phyloP scores from a whole-genome alignment of 345 rosid species.

The Linum usitatissimum region DNA sequence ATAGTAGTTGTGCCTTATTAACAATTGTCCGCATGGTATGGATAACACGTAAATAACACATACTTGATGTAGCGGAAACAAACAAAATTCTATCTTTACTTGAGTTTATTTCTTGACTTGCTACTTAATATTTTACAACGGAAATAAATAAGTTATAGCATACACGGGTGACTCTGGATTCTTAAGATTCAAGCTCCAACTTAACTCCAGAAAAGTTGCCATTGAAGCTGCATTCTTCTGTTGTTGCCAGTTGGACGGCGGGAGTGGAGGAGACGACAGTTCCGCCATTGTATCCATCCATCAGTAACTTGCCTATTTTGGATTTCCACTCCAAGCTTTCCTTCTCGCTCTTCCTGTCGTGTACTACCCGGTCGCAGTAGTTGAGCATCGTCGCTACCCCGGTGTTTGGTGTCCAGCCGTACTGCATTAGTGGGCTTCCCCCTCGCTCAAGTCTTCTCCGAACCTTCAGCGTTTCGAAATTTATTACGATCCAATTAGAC shows the following conservation, averaged over 20 bases:
- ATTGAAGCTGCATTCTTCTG: slow-evolving; percentile 2
- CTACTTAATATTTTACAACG: slow-evolving; percentile 2
- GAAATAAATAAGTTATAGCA: neutral
- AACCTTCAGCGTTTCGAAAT: slow-evolving; percentile 29
- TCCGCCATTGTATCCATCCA: slow-evolving; percentile 69
- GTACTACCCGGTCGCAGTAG: slow-evolving; percentile 70
- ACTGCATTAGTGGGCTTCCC: slow-evolving; percentile 64
- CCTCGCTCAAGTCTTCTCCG: slow-evolving; percentile 75
- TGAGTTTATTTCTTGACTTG: too few species aligned
- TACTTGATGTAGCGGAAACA: too few species aligned
- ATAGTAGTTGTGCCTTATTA: too few species aligned
- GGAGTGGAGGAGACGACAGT: slow-evolving; percentile 32
- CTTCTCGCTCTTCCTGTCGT: slow-evolving; percentile 62
- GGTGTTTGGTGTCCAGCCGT: slow-evolving; percentile 69
- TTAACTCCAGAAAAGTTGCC: slow-evolving; percentile 16
- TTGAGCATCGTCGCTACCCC: slow-evolving; percentile 91
- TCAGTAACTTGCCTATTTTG: too few species aligned
- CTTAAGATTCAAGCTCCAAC: slow-evolving; percentile 13
- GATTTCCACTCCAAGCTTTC: slow-evolving; percentile 68
- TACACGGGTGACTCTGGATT: too few species aligned
- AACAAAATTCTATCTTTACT: too few species aligned
- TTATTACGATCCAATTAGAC: neutral
- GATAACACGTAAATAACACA: too few species aligned
- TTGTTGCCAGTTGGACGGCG: neutral
- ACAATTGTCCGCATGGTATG: too few species aligned